phyloP scores from a whole-genome alignment of 192 early-diverging fungal genomes.

The Entophlyctis luteolus region DNA sequence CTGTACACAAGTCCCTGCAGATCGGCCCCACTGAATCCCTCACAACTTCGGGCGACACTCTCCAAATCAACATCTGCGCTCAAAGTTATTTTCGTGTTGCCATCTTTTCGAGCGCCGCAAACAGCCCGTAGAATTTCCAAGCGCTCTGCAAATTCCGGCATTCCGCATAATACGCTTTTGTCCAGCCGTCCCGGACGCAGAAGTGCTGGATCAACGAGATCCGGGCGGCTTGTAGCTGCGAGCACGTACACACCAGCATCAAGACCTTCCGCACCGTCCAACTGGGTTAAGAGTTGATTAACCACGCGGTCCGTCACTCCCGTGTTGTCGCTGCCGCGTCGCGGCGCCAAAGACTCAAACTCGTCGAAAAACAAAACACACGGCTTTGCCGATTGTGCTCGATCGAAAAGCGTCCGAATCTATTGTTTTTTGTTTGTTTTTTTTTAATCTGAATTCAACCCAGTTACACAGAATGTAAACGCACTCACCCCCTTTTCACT shows the following conservation, averaged over 20 bases:
- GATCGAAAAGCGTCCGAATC: slow-evolving; percentile 87
- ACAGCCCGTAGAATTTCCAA: slow-evolving; percentile 77
- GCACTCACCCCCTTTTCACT: slow-evolving; percentile 80
- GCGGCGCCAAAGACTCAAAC: slow-evolving; percentile 94
- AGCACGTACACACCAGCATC: slow-evolving; percentile 96
- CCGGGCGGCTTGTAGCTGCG: slow-evolving; percentile 83
- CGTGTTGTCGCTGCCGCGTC: slow-evolving; percentile 94
- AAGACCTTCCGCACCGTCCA: slow-evolving; percentile 97
- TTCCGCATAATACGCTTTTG: slow-evolving; percentile 72
- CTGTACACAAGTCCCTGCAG: slow-evolving; percentile 90
- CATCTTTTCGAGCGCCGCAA: too few relatives aligned
- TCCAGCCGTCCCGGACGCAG: slow-evolving; percentile 85
- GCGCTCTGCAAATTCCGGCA: slow-evolving; percentile 74
- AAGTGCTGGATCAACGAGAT: slow-evolving; percentile 86
- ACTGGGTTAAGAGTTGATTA: slow-evolving; percentile 96
- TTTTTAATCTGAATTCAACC: neutral
- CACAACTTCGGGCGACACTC: slow-evolving; percentile 59
- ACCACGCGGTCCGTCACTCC: slow-evolving; percentile 98
- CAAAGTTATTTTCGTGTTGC: slow-evolving; percentile 69
- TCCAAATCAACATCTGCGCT: slow-evolving; percentile 60
- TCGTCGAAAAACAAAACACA: slow-evolving; percentile 98
- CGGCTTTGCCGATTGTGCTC: slow-evolving; percentile 87
- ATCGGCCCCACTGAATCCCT: slow-evolving; percentile 87
- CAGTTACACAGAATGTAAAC: neutral
- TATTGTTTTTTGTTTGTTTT: slow-evolving; percentile 17